These are phyloP conservation scores for Cunninghamia lanceolata DNA, from an alignment of 75 land plant genomes.

Conservation along the genomic window DNA sequence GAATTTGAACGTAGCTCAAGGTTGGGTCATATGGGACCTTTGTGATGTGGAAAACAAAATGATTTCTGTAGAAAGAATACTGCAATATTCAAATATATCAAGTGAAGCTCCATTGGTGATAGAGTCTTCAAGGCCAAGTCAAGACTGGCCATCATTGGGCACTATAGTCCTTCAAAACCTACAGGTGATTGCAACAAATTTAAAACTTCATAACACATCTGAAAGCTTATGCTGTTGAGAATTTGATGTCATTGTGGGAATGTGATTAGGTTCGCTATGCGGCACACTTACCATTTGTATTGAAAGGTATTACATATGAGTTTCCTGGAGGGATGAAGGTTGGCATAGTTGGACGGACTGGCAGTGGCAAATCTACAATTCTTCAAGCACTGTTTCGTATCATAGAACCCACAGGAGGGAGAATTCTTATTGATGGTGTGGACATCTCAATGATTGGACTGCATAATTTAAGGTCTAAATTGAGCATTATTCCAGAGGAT, in stretches of 20 bases:
- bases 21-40: conserved; percentile 26
- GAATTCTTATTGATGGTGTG: conserved; percentile 43
- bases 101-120: conserved; percentile 26
- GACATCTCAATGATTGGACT: conserved; percentile 46
- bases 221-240: neutral
- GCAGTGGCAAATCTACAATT: conserved; percentile 57
- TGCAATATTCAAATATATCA: conserved; percentile 23
- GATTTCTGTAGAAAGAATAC: conserved; percentile 33
- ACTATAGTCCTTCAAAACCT: conserved; percentile 11
- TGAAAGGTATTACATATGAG: conserved; percentile 45
- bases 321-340: conserved; percentile 47
- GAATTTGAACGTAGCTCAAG: conserved; percentile 28
- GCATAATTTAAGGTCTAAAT: conserved; percentile 44
- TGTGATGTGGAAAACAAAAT: conserved; percentile 31
- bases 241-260: neutral
- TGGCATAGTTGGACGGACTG: conserved; percentile 58
- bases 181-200: conserved; percentile 12
- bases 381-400: conserved; percentile 57
- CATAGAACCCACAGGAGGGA: conserved; percentile 49
- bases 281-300: conserved; percentile 41
- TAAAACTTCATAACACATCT: neutral
- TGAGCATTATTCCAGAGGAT: conserved; percentile 59
- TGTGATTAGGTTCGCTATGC: conserved; percentile 48
- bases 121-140: conserved; percentile 14
- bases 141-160: conserved; percentile 24